These are phyloP conservation scores for Debaryomycetaceae sp. DNA, from an alignment of 1,139 yeast species.

Conservation along the genomic window DNA sequence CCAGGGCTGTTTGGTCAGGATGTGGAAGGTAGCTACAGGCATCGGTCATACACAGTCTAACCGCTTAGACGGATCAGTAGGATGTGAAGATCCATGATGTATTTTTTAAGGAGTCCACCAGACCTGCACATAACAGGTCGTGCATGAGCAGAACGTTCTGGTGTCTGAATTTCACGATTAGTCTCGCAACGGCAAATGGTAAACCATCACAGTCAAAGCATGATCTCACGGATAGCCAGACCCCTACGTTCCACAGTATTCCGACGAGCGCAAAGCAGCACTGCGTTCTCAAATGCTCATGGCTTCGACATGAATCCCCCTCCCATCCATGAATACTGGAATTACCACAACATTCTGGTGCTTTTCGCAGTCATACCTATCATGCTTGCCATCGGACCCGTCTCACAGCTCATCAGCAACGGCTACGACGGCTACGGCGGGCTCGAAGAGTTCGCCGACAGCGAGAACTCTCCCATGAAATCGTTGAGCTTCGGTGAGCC, in stretches of 20 bases:
- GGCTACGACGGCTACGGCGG: conserved; percentile 23
- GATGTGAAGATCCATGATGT: too few species aligned
- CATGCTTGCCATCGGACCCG: conserved; percentile 24
- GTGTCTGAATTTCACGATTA: too few species aligned
- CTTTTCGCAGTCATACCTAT: conserved; percentile 30
- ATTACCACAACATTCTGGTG: conserved; percentile 25
- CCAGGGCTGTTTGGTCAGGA: too few species aligned
- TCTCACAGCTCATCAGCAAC: conserved; percentile 22
- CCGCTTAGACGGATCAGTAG: too few species aligned
- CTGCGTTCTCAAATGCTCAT: conserved; percentile 30
- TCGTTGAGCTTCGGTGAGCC: conserved; percentile 29
- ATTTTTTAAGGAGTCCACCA: too few species aligned
- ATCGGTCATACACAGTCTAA: too few species aligned
- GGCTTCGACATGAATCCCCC: conserved; percentile 37
- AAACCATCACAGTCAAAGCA: too few species aligned
- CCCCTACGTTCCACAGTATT: conserved; percentile 8
- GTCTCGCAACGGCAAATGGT: too few species aligned
- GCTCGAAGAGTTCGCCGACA: conserved; percentile 23
- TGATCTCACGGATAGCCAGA: neutral
- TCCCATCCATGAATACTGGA: conserved; percentile 40
- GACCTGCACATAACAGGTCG: too few species aligned
- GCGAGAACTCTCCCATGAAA: conserved; percentile 29
- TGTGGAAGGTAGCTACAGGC: too few species aligned
- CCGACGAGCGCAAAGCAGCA: conserved; percentile 26
- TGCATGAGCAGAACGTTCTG: too few species aligned